phyloP scores from a whole-genome alignment of 306 rosid species.

The Ziziphus jujuba region DNA sequence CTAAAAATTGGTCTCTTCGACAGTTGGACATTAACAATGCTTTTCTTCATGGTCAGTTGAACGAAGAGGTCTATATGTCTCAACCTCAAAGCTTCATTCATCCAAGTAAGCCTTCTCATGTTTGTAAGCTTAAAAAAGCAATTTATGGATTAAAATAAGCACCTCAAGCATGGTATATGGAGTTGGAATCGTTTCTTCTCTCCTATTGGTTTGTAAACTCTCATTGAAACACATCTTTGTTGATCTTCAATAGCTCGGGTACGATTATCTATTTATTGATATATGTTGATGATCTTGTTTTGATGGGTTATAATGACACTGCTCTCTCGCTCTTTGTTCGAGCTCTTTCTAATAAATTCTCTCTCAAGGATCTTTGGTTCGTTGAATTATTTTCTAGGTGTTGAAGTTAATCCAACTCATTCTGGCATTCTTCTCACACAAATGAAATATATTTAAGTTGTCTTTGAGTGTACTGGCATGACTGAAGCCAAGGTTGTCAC shows the following conservation, averaged over 20 bases:
- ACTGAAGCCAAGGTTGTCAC: neutral
- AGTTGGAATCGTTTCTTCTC: neutral
- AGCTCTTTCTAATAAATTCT: neutral
- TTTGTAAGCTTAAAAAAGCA: neutral
- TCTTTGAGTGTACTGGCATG: neutral
- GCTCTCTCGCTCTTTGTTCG: no score
- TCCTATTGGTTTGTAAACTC: neutral
- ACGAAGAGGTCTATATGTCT: neutral
- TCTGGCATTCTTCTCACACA: neutral
- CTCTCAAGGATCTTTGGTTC: neutral
- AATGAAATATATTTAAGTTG: neutral
- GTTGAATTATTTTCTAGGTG: neutral
- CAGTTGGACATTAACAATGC: neutral
- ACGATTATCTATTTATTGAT: neutral
- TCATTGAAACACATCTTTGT: neutral
- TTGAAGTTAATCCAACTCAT: neutral
- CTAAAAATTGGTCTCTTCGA: no score
- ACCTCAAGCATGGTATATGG: neutral
- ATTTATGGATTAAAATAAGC: slow-evolving; percentile 3
- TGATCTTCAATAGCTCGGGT: neutral
- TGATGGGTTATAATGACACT: neutral
- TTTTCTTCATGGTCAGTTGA: neutral
- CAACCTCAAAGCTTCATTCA: neutral
- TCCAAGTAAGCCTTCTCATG: neutral
- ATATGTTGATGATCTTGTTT: neutral